Evolutionary conservation across 2,329 filamentous ascomycete species (phyloP).

Genomic region (Claviceps sp.): DNA sequence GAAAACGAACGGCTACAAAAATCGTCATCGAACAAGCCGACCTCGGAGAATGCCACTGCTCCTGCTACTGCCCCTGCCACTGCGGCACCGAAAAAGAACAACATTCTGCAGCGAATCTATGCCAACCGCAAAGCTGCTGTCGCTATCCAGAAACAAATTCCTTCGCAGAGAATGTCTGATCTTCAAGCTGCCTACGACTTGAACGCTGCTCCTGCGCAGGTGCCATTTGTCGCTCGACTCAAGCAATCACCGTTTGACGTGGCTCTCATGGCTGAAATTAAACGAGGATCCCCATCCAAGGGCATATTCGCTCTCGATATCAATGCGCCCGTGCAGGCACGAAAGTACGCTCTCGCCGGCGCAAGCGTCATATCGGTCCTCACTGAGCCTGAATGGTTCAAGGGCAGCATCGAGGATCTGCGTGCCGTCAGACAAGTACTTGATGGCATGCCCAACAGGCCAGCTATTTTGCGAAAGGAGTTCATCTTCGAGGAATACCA

Average conservation of each 20-base stretch:
- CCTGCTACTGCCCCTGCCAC: conserved; percentile 11
- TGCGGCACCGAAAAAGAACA: conserved; percentile 48
- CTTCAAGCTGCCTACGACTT: conserved; percentile 78
- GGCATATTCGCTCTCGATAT: conserved; percentile 81
- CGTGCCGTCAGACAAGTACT: conserved; percentile 76
- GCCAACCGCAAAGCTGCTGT: conserved; percentile 64
- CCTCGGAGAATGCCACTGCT: conserved; percentile 11
- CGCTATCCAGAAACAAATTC: conserved; percentile 67
- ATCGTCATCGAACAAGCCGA: conserved; percentile 16
- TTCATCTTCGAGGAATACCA: conserved; percentile 98
- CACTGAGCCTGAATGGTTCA: conserved; percentile 98
- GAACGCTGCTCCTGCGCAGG: conserved; percentile 69
- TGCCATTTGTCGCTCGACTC: conserved; percentile 68
- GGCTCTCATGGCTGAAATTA: conserved; percentile 95
- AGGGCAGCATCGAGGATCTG: conserved; percentile 90
- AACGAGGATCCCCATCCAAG: conserved; percentile 91
- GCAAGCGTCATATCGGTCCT: conserved; percentile 97
- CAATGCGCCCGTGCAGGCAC: conserved; percentile 79
- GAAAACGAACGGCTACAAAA: conserved; percentile 54
- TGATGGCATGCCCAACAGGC: conserved; percentile 82
- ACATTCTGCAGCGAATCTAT: conserved; percentile 88
- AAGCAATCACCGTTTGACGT: conserved; percentile 74
- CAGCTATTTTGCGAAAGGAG: conserved; percentile 85
- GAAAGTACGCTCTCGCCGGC: conserved; percentile 82
- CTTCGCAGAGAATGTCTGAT: conserved; percentile 71